Percentiles rank a stretch among this genome's conserved stretches.
Conservation (phyloP, 345 rosid species). For the Arabis hirsuta region DNA sequence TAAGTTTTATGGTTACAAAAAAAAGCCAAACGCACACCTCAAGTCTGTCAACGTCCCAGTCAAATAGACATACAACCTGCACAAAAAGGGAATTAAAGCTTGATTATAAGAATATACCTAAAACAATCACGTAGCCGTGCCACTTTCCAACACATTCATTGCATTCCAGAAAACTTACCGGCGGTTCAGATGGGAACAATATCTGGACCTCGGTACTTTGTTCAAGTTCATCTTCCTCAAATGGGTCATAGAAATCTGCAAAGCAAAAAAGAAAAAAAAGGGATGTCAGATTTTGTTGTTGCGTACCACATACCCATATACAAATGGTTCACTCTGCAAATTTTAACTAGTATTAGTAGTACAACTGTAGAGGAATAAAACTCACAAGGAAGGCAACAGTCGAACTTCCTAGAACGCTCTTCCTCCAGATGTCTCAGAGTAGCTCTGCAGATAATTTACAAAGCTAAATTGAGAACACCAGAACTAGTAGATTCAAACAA, state of each 20-base stretch:
- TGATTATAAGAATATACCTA: neutral
- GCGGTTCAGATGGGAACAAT: slow-evolving; percentile 78
- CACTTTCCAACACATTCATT: slow-evolving; percentile 19
- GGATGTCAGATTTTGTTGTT: too few species aligned
- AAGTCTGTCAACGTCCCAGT: slow-evolving; percentile 88
- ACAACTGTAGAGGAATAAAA: too few species aligned
- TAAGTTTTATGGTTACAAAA: neutral
- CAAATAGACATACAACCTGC: slow-evolving; percentile 93
- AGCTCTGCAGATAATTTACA: too few species aligned
- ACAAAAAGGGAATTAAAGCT: slow-evolving; percentile 33
- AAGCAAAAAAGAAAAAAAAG: neutral
- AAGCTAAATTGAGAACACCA: too few species aligned
- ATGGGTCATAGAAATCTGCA: slow-evolving; percentile 88
- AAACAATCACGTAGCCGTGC: slow-evolving; percentile 8
- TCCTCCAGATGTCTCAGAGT: too few species aligned
- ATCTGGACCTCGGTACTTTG: slow-evolving; percentile 87
- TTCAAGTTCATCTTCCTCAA: slow-evolving; percentile 84
- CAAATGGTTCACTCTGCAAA: too few species aligned
- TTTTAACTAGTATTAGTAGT: too few species aligned
- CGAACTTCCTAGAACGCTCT: too few species aligned
- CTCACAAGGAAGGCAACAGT: too few species aligned
- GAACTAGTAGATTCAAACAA: too few species aligned
- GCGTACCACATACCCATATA: too few species aligned
- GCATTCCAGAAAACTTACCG: slow-evolving; percentile 57
- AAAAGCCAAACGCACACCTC: slow-evolving; percentile 59